Evolutionary conservation across 2,329 filamentous ascomycete genomes (phyloP).

Genomic region (Arthroderma sp.): DNA sequence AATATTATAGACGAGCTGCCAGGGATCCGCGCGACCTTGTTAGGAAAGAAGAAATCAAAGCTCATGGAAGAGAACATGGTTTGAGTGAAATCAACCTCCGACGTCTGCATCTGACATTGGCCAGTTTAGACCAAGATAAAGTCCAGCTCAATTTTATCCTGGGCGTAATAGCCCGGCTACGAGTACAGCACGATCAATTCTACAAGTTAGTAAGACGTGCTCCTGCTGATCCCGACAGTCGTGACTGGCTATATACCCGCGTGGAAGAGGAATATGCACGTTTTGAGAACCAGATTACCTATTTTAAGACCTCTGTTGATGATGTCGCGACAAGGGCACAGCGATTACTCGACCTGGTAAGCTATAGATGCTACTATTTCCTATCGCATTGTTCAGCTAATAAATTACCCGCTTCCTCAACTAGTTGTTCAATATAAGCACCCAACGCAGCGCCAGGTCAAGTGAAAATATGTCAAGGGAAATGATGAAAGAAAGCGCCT

Average conservation of each 20-base stretch:
- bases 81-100: constrained; percentile 5
- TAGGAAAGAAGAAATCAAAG: constrained; percentile 7
- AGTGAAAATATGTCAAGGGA: constrained; percentile 9
- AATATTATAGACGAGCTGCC: constrained; percentile 7
- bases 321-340: constrained; percentile 7
- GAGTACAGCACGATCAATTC: constrained; percentile 5
- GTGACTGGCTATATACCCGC: constrained; percentile 7
- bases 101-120: constrained; percentile 6
- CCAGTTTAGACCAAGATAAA: constrained; percentile 8
- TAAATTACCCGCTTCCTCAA: neutral
- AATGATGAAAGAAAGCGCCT: constrained; percentile 20
- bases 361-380: neutral
- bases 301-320: constrained; percentile 8
- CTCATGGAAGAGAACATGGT: constrained; percentile 4
- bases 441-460: constrained; percentile 4
- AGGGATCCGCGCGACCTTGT: constrained; percentile 7
- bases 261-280: constrained; percentile 7
- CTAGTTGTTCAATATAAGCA: constrained; percentile 7
- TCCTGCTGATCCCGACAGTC: constrained; percentile 2
- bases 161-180: constrained; percentile 5
- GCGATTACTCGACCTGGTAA: constrained; percentile 4
- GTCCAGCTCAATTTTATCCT: constrained; percentile 8
- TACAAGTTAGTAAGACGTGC: constrained; percentile 5
- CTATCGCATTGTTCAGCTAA: neutral
- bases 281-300: constrained; percentile 9